A percentile compares a stretch with the other conserved stretches of the same genome.
Evolutionary conservation across 73 alveolate genomes (phyloP).

Genomic region (Symbiodinium pilosum): DNA sequence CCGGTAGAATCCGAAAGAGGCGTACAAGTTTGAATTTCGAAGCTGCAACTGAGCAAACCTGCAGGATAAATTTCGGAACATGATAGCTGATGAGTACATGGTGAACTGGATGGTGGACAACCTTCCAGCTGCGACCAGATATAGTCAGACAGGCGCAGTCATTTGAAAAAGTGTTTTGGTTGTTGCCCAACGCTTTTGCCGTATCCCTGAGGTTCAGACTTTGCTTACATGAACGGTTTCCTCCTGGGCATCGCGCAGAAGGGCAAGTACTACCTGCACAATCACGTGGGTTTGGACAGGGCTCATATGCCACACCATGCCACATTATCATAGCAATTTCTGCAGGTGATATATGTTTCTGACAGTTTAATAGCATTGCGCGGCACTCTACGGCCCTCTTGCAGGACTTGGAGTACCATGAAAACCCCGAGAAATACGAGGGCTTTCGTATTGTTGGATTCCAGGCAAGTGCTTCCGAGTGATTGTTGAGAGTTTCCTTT

Average conservation of each 20-base stretch:
- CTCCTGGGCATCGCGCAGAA: slow-evolving; percentile 47
- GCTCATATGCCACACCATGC: not conserved
- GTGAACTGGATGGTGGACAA: slow-evolving; percentile 91
- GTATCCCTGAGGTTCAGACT: slow-evolving; percentile 10
- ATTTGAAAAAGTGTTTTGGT: too few relatives aligned
- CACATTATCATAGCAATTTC: too few relatives aligned
- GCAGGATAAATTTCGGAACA: slow-evolving; percentile 73
- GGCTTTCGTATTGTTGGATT: slow-evolving; percentile 83
- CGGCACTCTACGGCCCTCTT: too few relatives aligned
- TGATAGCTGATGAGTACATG: slow-evolving; percentile 84
- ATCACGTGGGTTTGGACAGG: slow-evolving; percentile 76
- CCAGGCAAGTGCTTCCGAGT: slow-evolving; percentile 20
- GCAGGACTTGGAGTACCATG: slow-evolving; percentile 58
- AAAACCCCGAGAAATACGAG: slow-evolving; percentile 22
- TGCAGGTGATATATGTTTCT: too few relatives aligned
- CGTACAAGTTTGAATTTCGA: not conserved
- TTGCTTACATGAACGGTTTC: slow-evolving; percentile 49
- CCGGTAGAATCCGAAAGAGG: not conserved
- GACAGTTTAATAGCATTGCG: too few relatives aligned
- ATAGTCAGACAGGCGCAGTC: slow-evolving; percentile 61
- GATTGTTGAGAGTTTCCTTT: not conserved
- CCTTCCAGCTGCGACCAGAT: slow-evolving; percentile 82
- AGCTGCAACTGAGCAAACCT: not conserved
- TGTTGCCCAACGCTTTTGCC: not conserved
- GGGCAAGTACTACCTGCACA: slow-evolving; percentile 88